Conservation (phyloP, 2,329 filamentous ascomycete genomes). For the Cephalotrichum gorgonifer region DNA sequence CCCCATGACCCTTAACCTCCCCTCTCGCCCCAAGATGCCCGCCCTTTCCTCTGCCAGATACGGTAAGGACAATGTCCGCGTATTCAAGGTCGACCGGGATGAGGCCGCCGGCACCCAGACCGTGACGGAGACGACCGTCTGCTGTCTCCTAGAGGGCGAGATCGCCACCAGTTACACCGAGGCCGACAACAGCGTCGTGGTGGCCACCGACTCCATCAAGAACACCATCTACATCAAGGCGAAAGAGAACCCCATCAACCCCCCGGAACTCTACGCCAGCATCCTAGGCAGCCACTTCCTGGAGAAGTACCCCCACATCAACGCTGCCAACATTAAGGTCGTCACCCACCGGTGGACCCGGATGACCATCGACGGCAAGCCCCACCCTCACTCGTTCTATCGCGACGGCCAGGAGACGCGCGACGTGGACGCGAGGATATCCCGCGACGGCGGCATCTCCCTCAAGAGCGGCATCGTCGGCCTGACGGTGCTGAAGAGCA, state of each 20-base stretch:
- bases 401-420: conserved; percentile 84
- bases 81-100: conserved; percentile 88
- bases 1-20: not conserved
- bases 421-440: conserved; percentile 64
- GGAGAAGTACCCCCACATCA: conserved; percentile 79
- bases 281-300: conserved; percentile 84
- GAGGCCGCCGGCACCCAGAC: conserved; percentile 67
- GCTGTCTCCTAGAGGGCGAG: conserved; percentile 83
- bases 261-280: conserved; percentile 83
- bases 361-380: conserved; percentile 75
- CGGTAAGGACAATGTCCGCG: conserved; percentile 95
- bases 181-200: conserved; percentile 89
- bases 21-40: conserved; percentile 33
- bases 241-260: conserved; percentile 84
- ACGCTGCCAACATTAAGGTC: conserved; percentile 70
- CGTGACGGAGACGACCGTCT: conserved; percentile 90
- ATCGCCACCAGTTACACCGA: conserved; percentile 84
- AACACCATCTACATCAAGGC: conserved; percentile 94
- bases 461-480: conserved; percentile 71
- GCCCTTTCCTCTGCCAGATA: conserved; percentile 58
- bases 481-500: conserved; percentile 88
- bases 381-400: conserved; percentile 91
- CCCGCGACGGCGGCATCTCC: conserved; percentile 58
- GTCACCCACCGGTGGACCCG: conserved; percentile 85
- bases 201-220: conserved; percentile 97